Conservation (phyloP, 129 eudicot genomes). For the Flaveria trinervia region DNA sequence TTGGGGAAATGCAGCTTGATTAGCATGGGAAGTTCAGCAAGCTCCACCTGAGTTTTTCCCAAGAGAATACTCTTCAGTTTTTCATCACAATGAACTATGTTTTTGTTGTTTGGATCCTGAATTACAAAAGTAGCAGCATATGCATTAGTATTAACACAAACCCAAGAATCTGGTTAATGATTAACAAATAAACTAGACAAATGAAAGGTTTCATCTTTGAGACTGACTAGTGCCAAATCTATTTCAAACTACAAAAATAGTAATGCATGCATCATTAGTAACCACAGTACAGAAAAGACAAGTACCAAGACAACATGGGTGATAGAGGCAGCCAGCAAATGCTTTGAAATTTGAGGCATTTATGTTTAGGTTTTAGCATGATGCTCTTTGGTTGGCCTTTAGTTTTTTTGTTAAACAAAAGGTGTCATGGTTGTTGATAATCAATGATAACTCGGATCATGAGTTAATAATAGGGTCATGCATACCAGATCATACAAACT, state of each 20-base stretch:
- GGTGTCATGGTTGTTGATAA: background rate
- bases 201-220: background rate
- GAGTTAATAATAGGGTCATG: background rate
- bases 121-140: slow-evolving; percentile 15
- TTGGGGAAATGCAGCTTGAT: slow-evolving; percentile 92
- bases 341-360: background rate
- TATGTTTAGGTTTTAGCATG: background rate
- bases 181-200: background rate
- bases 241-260: background rate
- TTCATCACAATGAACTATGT: slow-evolving; percentile 80
- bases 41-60: slow-evolving; percentile 84
- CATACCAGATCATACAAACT: background rate
- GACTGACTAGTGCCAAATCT: background rate
- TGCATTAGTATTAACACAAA: background rate
- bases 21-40: slow-evolving; percentile 80
- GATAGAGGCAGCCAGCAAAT: background rate
- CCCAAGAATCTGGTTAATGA: background rate
- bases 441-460: background rate
- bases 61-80: slow-evolving; percentile 81
- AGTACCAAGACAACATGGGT: background rate
- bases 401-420: background rate
- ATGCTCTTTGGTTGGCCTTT: background rate
- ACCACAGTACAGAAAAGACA: background rate
- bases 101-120: slow-evolving; percentile 90
- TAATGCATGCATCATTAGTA: background rate